These are phyloP conservation scores for Talaromyces trachyspermus DNA, from an alignment of 495 filamentous ascomycete genomes.

Conservation along the genomic window DNA sequence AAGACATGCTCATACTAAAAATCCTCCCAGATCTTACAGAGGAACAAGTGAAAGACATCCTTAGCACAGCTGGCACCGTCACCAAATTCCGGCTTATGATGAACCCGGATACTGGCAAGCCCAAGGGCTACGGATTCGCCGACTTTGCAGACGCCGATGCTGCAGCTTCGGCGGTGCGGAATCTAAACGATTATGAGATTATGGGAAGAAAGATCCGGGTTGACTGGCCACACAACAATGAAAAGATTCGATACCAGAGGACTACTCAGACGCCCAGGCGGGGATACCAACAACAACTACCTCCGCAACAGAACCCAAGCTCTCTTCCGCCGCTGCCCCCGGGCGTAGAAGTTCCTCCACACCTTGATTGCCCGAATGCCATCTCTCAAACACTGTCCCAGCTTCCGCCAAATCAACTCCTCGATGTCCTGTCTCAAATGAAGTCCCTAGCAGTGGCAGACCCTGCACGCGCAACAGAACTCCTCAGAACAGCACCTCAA, in stretches of 20 bases:
- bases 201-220: slow-evolving; percentile 93
- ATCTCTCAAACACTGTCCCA: slow-evolving; percentile 84
- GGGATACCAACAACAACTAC: slow-evolving; percentile 24
- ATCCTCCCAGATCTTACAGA: slow-evolving; percentile 68
- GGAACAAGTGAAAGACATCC: slow-evolving; percentile 88
- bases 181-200: slow-evolving; percentile 91
- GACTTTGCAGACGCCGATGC: slow-evolving; percentile 88
- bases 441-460: slow-evolving; percentile 76
- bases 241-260: slow-evolving; percentile 60
- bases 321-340: slow-evolving; percentile 72
- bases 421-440: slow-evolving; percentile 93
- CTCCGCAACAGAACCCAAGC: slow-evolving; percentile 27
- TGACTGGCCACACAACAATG: slow-evolving; percentile 89
- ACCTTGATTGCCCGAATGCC: slow-evolving; percentile 76
- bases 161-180: slow-evolving; percentile 88
- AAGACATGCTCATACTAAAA: slow-evolving; percentile 9
- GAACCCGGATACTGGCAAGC: slow-evolving; percentile 88
- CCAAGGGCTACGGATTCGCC: slow-evolving; percentile 94
- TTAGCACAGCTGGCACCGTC: slow-evolving; percentile 79
- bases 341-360: slow-evolving; percentile 73
- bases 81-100: slow-evolving; percentile 92
- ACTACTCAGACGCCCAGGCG: slow-evolving; percentile 35
- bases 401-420: slow-evolving; percentile 78
- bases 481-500: slow-evolving; percentile 84
- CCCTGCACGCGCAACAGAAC: slow-evolving; percentile 75